phyloP scores from a whole-genome alignment of 495 filamentous ascomycete species.

The Letharia lupina region DNA sequence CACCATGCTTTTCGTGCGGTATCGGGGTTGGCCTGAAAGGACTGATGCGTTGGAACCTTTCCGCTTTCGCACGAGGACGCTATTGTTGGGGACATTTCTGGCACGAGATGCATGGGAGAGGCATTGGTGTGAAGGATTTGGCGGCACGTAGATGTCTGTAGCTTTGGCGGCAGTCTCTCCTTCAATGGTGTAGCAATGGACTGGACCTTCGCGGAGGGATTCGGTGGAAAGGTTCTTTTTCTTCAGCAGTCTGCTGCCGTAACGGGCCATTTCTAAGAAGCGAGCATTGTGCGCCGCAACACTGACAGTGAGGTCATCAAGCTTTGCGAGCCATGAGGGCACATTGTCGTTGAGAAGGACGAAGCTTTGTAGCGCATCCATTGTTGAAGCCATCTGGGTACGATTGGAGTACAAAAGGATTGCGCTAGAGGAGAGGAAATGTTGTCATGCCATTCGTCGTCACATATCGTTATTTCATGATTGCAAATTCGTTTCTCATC shows the following conservation, averaged over 20 bases:
- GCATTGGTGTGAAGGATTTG: constrained; percentile 8
- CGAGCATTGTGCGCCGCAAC: constrained; percentile 62
- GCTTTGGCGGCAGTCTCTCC: constrained; percentile 10
- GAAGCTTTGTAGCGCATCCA: constrained; percentile 59
- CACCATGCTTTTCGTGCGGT: constrained; percentile 68
- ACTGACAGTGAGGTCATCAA: constrained; percentile 61
- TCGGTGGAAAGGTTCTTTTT: constrained; percentile 56
- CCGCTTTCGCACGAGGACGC: constrained; percentile 27
- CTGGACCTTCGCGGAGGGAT: constrained; percentile 39
- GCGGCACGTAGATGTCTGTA: constrained; percentile 4
- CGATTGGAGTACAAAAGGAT: not conserved
- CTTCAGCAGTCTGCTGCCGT: constrained; percentile 29
- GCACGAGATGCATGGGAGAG: constrained; percentile 18
- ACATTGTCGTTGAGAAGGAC: constrained; percentile 47
- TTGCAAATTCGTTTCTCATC: constrained; percentile 7
- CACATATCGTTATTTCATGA: constrained; percentile 18
- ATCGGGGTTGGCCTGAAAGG: constrained; percentile 41
- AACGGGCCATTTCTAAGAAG: constrained; percentile 44
- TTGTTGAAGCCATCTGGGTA: constrained; percentile 26
- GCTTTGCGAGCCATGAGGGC: constrained; percentile 57
- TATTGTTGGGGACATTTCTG: constrained; percentile 13
- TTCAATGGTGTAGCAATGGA: constrained; percentile 8
- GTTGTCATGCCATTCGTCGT: constrained; percentile 17
- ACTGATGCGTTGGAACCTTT: constrained; percentile 28
- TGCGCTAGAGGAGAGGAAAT: not conserved